These are phyloP conservation scores for Penicillium psychrosexuale DNA, from an alignment of 2,329 filamentous ascomycete species.

Conservation along the genomic window DNA sequence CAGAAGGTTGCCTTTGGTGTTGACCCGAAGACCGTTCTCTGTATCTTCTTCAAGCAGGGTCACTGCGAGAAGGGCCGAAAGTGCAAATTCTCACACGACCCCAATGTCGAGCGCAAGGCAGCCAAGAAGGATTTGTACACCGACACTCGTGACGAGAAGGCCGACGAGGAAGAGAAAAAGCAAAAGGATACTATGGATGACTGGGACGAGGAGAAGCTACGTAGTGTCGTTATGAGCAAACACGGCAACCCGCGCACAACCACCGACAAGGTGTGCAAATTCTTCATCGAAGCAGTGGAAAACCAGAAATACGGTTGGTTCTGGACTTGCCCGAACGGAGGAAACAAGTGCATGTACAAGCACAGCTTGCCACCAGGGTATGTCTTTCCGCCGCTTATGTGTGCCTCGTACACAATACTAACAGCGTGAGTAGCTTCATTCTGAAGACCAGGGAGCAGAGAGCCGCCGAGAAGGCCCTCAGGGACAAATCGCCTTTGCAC, in stretches of 20 bases:
- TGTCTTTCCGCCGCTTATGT: constrained; percentile 37
- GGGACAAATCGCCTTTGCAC: constrained; percentile 93
- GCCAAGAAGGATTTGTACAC: constrained; percentile 91
- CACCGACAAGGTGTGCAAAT: constrained; percentile 99
- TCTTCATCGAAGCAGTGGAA: constrained; percentile 93
- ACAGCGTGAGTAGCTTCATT: constrained; percentile 64
- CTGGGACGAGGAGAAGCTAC: constrained; percentile 96
- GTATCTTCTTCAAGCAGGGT: constrained; percentile 95
- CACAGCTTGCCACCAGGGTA: constrained; percentile 93
- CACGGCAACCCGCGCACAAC: constrained; percentile 94
- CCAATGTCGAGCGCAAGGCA: constrained; percentile 82
- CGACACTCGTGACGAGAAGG: constrained; percentile 67
- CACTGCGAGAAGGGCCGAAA: constrained; percentile 96
- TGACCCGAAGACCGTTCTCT: constrained; percentile 95
- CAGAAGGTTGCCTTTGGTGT: constrained; percentile 98
- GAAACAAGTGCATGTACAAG: constrained; percentile 97
- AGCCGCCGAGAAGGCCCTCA: constrained; percentile 87
- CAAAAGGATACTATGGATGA: constrained; percentile 90
- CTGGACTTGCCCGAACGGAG: constrained; percentile 95
- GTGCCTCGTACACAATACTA: constrained; percentile 1
- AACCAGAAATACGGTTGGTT: constrained; percentile 99
- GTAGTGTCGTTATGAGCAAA: constrained; percentile 87
- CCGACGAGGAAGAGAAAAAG: constrained; percentile 68
- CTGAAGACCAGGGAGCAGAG: constrained; percentile 97
- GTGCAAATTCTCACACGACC: constrained; percentile 96